A percentile compares a stretch with the other conserved stretches of the same genome.
phyloP scores from a whole-genome alignment of 148 eudicot species.

The Pouteria glomerata region DNA sequence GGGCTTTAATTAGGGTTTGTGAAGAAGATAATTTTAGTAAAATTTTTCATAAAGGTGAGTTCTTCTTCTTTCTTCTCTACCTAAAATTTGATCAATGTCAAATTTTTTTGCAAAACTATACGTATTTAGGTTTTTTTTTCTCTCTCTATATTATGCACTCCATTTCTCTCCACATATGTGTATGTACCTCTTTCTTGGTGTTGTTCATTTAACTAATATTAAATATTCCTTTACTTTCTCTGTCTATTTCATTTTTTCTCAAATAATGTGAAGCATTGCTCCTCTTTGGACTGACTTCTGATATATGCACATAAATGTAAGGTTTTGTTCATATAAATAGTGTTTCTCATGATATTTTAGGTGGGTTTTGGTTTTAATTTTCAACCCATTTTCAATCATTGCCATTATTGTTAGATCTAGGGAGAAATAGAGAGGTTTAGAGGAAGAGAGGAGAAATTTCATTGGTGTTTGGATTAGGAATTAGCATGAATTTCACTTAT shows the following conservation, averaged over 20 bases:
- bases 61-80: no score
- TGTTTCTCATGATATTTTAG: conserved; percentile 29
- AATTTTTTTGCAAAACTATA: no score
- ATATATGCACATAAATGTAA: background rate
- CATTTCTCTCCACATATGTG: background rate
- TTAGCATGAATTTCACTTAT: background rate
- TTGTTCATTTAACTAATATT: background rate
- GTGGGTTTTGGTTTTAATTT: conserved; percentile 19
- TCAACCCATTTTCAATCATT: conserved; percentile 19
- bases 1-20: no score
- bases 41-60: no score
- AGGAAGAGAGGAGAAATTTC: background rate
- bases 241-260: conserved; percentile 19
- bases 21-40: no score
- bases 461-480: conserved; percentile 3
- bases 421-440: conserved; percentile 2
- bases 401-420: conserved; percentile 16
- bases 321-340: background rate
- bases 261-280: background rate
- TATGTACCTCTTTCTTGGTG: background rate
- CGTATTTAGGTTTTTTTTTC: no score
- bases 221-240: conserved; percentile 28
- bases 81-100: no score
- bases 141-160: background rate
- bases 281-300: background rate